Conservation (phyloP, 179 eudicot genomes). For the Vitellaria paradoxa region DNA sequence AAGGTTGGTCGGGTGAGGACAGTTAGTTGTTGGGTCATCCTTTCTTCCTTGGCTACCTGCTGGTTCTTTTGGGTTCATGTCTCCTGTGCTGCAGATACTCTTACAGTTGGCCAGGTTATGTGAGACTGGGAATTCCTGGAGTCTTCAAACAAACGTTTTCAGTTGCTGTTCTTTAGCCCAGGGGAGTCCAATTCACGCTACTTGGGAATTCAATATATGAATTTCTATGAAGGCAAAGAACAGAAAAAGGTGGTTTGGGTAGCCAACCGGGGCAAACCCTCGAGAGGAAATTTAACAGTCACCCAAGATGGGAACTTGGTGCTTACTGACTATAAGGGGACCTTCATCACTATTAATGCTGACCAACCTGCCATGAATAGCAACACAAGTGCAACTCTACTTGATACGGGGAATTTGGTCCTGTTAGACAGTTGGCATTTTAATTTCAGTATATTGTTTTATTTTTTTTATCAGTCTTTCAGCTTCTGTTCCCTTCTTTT, state of each 20-base stretch:
- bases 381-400: background rate
- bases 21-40: background rate
- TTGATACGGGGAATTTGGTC: slow-evolving; percentile 9
- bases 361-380: background rate
- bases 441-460: no score
- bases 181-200: background rate
- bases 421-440: no score
- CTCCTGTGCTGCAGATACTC: background rate
- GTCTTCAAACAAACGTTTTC: background rate
- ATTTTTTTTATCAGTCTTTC: no score
- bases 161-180: background rate
- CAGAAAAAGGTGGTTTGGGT: background rate
- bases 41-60: no score
- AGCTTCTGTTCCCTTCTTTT: no score
- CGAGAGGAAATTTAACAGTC: background rate
- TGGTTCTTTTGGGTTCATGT: background rate
- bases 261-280: background rate
- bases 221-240: no score
- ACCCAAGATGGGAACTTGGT: slow-evolving; percentile 1
- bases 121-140: background rate
- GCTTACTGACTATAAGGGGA: no score
- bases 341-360: background rate
- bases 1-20: background rate
- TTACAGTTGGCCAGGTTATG: no score
- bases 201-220: background rate